Evolutionary conservation across 495 filamentous ascomycete genomes (phyloP), one percentile per base, ranked within the genome.

Genomic region (Penicillium cosmopolitanum): DNA sequence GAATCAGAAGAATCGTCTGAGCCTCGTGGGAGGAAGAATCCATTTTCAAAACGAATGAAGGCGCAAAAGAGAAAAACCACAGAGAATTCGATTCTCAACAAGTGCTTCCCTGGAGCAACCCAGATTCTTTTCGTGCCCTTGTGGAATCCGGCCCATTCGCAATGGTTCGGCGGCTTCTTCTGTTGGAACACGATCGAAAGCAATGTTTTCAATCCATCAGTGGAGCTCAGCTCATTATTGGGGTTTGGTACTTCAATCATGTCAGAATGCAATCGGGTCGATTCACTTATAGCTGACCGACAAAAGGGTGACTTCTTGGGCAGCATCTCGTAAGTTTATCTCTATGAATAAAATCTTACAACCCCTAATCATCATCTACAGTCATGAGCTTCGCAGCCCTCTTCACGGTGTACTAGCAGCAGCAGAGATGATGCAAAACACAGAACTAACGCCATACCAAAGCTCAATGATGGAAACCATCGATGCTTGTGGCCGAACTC

Each of bases 351-450:
- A 31, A 31, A 31, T 9, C 4, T 7, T 31, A 9, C 5, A 9
- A 9, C 5, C 31, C 71, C 82, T 55, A 36, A 48, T 7, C 10
- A 46, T 23, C 23, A 18, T 38, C 62, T 81, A 15, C 70, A 81
- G 60, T 77, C 91, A 95, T 64, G 91, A 95, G 67, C 73, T 94
- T 8, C 82, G 90, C 7, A 89, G 84, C 12, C 91, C 91, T 2
- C 72, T 95, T 4, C 88, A 92, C 64, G 89, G 89, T 1, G 87
- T 92, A 48, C 66, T 92, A 3, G 87, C 87, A 1, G 86, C 83
- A 44, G 83, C 85, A 4, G 89, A 94, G 67, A 84, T 95, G 51
- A 62, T 81, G 23, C 67, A 74, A 31, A 70, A 73, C 18, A 80
- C 75, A 4, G 46, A 73, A 3, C 58, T 76, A 13, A 70, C 76